phyloP scores from a whole-genome alignment of 2,329 filamentous ascomycete genomes.

The Golovinomyces cichoracearum region DNA sequence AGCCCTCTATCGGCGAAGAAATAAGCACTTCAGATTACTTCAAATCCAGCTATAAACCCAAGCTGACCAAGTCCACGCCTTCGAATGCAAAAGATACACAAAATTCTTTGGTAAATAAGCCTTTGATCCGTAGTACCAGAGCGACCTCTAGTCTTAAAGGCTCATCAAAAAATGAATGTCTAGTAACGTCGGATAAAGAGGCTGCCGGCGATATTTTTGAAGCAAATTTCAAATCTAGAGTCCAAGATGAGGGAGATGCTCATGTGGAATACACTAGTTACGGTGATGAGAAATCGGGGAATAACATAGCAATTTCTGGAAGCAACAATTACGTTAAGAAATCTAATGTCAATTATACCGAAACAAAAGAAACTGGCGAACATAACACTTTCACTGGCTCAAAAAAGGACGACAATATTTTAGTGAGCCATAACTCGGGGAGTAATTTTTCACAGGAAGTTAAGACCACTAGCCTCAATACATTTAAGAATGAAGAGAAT shows the following conservation, averaged over 20 bases:
- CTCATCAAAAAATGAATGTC: no score
- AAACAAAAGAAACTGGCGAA: slow-evolving; percentile 13
- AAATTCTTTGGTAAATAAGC: slow-evolving; percentile 10
- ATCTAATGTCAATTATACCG: slow-evolving; percentile 4
- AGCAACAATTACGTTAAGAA: neutral
- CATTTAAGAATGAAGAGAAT: slow-evolving; percentile 29
- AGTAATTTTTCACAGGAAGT: slow-evolving; percentile 29
- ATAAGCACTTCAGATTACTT: slow-evolving; percentile 16
- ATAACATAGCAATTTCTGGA: no score
- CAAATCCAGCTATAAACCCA: slow-evolving; percentile 12
- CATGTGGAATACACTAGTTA: neutral
- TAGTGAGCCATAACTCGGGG: no score
- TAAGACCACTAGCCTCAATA: no score
- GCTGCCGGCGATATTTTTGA: slow-evolving; percentile 63
- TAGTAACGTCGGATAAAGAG: slow-evolving; percentile 36
- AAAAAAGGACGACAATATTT: no score
- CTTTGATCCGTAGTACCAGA: no score
- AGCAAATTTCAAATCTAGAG: slow-evolving; percentile 37
- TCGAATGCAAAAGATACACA: slow-evolving; percentile 7
- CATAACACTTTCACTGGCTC: no score
- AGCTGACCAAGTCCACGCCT: slow-evolving; percentile 1
- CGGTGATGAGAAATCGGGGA: neutral
- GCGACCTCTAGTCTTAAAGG: no score
- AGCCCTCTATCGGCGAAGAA: slow-evolving; percentile 13
- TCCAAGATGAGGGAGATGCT: slow-evolving; percentile 44